These are phyloP conservation scores for Torulaspora globosa DNA, from an alignment of 1,139 yeast genomes.

Conservation along the genomic window DNA sequence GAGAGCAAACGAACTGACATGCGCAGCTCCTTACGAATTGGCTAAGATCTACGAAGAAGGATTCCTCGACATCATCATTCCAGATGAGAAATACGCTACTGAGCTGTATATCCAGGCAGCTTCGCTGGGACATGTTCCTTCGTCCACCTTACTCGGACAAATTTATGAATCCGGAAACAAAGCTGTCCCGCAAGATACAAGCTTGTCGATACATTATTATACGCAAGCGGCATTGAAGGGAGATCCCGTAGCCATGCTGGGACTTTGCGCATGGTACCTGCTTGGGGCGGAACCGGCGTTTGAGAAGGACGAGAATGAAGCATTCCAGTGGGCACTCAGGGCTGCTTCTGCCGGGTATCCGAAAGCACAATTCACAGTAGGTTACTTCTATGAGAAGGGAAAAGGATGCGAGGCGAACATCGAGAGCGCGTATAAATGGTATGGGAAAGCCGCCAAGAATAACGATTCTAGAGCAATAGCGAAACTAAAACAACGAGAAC, in stretches of 20 bases:
- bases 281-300: constrained; percentile 84
- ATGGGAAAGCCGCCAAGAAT: constrained; percentile 63
- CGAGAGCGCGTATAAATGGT: constrained; percentile 68
- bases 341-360: constrained; percentile 73
- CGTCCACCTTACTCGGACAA: constrained; percentile 76
- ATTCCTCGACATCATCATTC: constrained; percentile 78
- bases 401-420: constrained; percentile 69
- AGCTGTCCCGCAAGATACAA: constrained; percentile 74
- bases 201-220: constrained; percentile 85
- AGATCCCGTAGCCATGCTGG: constrained; percentile 84
- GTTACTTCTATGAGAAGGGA: constrained; percentile 81
- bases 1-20: constrained; percentile 75
- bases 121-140: constrained; percentile 75
- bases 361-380: constrained; percentile 85
- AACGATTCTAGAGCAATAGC: constrained; percentile 64
- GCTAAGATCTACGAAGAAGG: constrained; percentile 84
- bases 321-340: constrained; percentile 89
- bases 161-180: constrained; percentile 79
- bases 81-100: constrained; percentile 78
- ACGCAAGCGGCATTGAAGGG: constrained; percentile 88
- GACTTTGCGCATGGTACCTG: constrained; percentile 94
- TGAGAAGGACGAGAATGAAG: constrained; percentile 75
- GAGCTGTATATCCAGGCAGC: constrained; percentile 88
- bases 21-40: constrained; percentile 90
- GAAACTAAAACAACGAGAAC: constrained; percentile 27